Base-by-base conservation (phyloP, 1,139 yeast genomes). In the Lodderomyces oxycetoniae region DNA sequence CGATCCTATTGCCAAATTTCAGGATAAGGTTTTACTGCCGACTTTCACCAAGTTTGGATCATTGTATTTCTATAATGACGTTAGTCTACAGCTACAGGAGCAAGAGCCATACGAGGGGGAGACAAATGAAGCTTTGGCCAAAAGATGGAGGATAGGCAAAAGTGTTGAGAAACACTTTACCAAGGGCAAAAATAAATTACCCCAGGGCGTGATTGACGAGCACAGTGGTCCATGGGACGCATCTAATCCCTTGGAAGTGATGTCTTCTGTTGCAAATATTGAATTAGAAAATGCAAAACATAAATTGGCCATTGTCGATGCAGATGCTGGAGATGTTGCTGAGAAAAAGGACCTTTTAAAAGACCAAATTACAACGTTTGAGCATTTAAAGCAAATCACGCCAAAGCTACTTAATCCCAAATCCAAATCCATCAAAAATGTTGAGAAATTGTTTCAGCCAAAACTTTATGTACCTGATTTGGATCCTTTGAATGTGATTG, bases 61-160 rank as follows among this genome's bases (percentile, higher is more conserved):
- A 5, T 61, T 91, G 31, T 91, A 84, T 58, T 89, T 87, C 46
- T 53, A 57, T 32, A 74, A 77, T 31, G 91, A 85, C 48, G 81
- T 77, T 16, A 61, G 57, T 24, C 60, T 58, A 17, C 48, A 51
- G 2, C 59, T 65, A 30, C 68, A 65, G 41, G 55, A 56, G 22
- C 71, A 61, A 21, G 43, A 60, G 24, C 85, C 94, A 3, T 83
- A 82, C 46, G 77, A 74, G 5, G 86, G 79, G 14, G 91, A 84
- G 53, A 61, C 68, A 21, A 65, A 78, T 35, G 63, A 67, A 17
- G 58, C 56, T 20, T 62, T 84, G 36, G 63, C 65, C 33, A 73
- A 74, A 43, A 76, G 95, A 63, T 89, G 94, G 93, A 74, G 83
- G 54, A 79, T 91, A 46, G 97, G 98, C 2, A 93, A 95, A n/a